Evolutionary conservation across 2,329 filamentous ascomycete species (phyloP), one percentile per base, ranked within the genome.

Genomic region (Blastomyces emzantsi): DNA sequence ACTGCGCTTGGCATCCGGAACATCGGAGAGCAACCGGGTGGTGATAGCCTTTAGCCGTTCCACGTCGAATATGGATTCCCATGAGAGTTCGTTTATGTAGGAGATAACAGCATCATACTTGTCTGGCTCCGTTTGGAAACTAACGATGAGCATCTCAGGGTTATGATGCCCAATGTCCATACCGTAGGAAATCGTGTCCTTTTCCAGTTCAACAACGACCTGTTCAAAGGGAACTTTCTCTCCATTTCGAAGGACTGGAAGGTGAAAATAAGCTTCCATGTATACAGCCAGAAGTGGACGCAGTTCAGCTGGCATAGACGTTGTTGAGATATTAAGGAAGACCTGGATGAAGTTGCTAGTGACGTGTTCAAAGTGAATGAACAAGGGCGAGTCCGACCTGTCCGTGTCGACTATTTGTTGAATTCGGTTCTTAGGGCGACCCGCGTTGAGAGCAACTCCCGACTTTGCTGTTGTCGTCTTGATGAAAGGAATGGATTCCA

Each of bases 361-460:
- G 17, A 97, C 92, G 71, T 96, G 88, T 76, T 99, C 94, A 68
- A 95, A 99, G 76, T 99, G 93, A n/a, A 99, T 82, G 76, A 97
- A 99, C 2, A 97, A 79, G 0, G 91, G 89, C n/a, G 87, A 73
- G 19, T 81, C 79, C 7, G 80, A 75, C 47, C 83, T 81, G 51
- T 90, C 85, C 17, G 82, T 79, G 72, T 97, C 90, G 59, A 99
- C 85, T 59, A 87, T 76, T 65, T 85, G 82, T 74, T 99, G 94
- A 4, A 90, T 85, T 3, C 82, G 74, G 68, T 90, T 93, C 39
- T 86, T 77, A 0, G 83, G 80, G 30, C 82, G 77, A 0, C 92
- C 92, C 59, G 92, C 78, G 66, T 85, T 82, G 69, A 87, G 84
- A 17, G 92, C 94, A 65, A 87, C 78, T 39, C 94, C 94, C 57